phyloP scores from a whole-genome alignment of 345 rosid genomes.

The Draba incana region DNA sequence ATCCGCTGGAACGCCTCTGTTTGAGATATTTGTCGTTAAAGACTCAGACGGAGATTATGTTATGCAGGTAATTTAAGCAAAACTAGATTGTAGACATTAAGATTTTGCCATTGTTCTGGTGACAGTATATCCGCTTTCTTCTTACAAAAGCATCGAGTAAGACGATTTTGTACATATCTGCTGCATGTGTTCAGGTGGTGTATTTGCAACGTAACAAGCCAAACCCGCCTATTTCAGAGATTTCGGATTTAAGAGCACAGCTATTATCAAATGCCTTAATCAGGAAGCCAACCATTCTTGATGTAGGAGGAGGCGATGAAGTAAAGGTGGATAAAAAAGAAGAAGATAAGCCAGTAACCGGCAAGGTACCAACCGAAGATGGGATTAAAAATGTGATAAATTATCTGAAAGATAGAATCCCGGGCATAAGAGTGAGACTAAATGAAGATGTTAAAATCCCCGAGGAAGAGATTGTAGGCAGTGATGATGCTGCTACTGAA shows the following conservation, averaged over 20 bases:
- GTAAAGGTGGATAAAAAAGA: conserved; percentile 61
- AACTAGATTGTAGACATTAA: conserved; percentile 12
- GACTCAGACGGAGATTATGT: conserved; percentile 61
- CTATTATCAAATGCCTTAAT: conserved; percentile 52
- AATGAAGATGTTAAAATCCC: conserved; percentile 58
- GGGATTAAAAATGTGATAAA: conserved; percentile 90
- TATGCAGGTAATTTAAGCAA: conserved; percentile 67
- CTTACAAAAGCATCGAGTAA: not conserved
- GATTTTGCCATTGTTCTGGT: not conserved
- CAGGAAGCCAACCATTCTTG: conserved; percentile 53
- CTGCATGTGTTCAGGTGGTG: conserved; percentile 61
- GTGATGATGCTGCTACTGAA: conserved; percentile 60
- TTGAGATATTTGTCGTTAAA: conserved; percentile 90
- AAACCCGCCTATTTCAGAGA: conserved; percentile 47
- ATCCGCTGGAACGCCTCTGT: conserved; percentile 87
- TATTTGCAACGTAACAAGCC: conserved; percentile 67
- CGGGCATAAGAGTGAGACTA: conserved; percentile 83
- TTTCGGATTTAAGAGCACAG: conserved; percentile 51
- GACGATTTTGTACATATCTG: not conserved
- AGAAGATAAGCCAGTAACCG: conserved; percentile 66
- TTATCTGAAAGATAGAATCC: conserved; percentile 92
- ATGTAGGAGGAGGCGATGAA: conserved; percentile 61
- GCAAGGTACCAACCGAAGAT: conserved; percentile 84
- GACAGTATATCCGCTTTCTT: not conserved
- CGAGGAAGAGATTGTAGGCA: conserved; percentile 57